phyloP scores from a whole-genome alignment of 768 basidiomycete species.

The Tylopilus rubrobrunneus region DNA sequence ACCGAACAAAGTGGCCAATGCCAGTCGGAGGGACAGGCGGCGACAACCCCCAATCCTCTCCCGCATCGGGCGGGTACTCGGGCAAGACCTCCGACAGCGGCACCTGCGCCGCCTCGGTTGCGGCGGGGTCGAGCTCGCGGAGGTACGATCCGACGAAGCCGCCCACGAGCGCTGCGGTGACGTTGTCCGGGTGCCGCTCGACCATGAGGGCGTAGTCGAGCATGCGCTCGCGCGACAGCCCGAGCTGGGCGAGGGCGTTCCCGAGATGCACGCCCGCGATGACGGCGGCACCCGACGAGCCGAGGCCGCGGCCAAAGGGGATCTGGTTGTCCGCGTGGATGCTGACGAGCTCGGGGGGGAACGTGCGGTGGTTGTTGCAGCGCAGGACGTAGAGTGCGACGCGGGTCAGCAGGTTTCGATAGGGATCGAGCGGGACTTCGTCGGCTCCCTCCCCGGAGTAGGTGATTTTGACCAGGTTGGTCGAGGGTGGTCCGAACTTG shows the following conservation, averaged over 20 bases:
- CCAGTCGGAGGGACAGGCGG: conserved; percentile 86
- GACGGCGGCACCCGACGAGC: conserved; percentile 98
- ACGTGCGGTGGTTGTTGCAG: conserved; percentile 68
- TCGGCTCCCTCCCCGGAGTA: conserved; percentile 87
- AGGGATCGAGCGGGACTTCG: conserved; percentile 90
- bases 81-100: conserved; percentile 95
- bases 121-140: conserved; percentile 78
- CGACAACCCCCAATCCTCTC: conserved; percentile 84
- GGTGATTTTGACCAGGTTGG: conserved; percentile 56
- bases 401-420: conserved; percentile 95
- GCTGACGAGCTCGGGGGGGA: conserved; percentile 64
- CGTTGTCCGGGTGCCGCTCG: conserved; percentile 98
- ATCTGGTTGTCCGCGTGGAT: conserved; percentile 90
- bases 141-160: conserved; percentile 98
- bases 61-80: conserved; percentile 91
- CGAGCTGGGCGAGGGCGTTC: conserved; percentile 72
- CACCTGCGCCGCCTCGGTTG: conserved; percentile 80
- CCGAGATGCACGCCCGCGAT: conserved; percentile 94
- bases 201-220: conserved; percentile 99
- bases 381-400: conserved; percentile 98
- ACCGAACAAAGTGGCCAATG: conserved; percentile 92
- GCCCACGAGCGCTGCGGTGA: conserved; percentile 94
- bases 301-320: conserved; percentile 95
- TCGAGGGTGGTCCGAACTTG: conserved; percentile 36
- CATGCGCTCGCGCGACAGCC: conserved; percentile 65